A percentile compares a stretch with the other conserved stretches of the same genome.
Conservation (phyloP, 176 grass and related monocot species). For the Raddia distichophylla region DNA sequence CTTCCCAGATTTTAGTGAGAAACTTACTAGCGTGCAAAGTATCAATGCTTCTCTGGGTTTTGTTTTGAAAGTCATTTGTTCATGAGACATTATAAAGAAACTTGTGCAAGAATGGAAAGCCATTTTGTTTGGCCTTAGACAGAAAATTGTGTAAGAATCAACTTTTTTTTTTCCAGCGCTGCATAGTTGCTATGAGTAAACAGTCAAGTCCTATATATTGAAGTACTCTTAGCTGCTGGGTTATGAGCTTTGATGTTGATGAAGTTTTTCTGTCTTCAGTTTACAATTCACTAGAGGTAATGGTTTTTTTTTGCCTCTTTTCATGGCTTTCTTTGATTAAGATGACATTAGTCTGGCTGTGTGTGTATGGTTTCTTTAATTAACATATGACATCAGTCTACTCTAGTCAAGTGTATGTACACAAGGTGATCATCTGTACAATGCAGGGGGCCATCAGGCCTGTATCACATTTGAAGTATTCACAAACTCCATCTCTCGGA, state of each 20-base stretch:
- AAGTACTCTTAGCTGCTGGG: background rate
- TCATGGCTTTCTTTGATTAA: background rate
- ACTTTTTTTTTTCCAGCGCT: background rate
- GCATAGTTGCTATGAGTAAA: slow-evolving; percentile 4
- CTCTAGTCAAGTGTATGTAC: background rate
- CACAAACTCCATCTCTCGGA: background rate
- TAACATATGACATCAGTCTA: too few species aligned
- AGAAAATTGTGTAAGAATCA: slow-evolving; percentile 33
- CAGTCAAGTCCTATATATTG: background rate
- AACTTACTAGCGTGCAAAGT: slow-evolving; percentile 9
- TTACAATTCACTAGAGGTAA: background rate
- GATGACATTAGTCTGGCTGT: too few species aligned
- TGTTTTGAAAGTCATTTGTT: slow-evolving; percentile 41
- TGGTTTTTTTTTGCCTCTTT: background rate
- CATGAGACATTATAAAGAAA: slow-evolving; percentile 25
- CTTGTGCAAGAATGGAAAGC: slow-evolving; percentile 34
- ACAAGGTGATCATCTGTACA: background rate
- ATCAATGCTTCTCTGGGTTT: slow-evolving; percentile 23
- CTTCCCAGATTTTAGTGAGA: background rate
- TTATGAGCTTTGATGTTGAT: background rate
- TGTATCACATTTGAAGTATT: background rate
- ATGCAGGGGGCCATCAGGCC: background rate
- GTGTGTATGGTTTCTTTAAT: too few species aligned
- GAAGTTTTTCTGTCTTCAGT: background rate
- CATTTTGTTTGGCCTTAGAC: slow-evolving; percentile 21